These are phyloP conservation scores for Solioccasus polychromus DNA, from an alignment of 768 basidiomycete genomes.

Conservation along the genomic window DNA sequence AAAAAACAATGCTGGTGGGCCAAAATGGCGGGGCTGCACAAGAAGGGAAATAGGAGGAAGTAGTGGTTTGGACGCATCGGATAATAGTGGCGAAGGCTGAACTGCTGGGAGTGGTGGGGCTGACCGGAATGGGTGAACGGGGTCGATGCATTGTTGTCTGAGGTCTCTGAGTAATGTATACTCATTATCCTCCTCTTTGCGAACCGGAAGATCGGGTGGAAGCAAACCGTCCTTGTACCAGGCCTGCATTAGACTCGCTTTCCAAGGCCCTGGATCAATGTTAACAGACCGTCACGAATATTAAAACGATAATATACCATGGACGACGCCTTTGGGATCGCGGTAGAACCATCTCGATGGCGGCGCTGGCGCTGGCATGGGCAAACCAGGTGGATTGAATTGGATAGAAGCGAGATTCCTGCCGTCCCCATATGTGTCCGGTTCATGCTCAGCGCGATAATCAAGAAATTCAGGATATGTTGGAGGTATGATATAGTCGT, in stretches of 20 bases:
- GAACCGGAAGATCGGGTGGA: constrained; percentile 78
- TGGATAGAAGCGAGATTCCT: constrained; percentile 58
- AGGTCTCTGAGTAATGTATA: constrained; percentile 72
- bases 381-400: constrained; percentile 78
- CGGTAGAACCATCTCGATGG: constrained; percentile 82
- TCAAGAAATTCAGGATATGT: constrained; percentile 79
- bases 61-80: constrained; percentile 51
- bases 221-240: constrained; percentile 86
- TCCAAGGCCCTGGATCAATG: constrained; percentile 69
- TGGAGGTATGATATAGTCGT: constrained; percentile 89
- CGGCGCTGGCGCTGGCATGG: constrained; percentile 61
- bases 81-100: constrained; percentile 17
- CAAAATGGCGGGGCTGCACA: constrained; percentile 76
- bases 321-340: constrained; percentile 77
- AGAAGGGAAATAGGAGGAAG: constrained; percentile 74
- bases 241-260: constrained; percentile 80
- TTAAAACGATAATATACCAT: constrained; percentile 50
- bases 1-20: constrained; percentile 83
- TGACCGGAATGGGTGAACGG: constrained; percentile 69
- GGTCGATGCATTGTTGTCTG: constrained; percentile 75
- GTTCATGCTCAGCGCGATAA: constrained; percentile 64
- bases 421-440: constrained; percentile 43
- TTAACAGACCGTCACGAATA: constrained; percentile 8
- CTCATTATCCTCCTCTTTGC: constrained; percentile 68
- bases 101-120: constrained; percentile 42